Base-by-base conservation (phyloP, 176 grass and related monocot species). In the Chrysopogon serrulatus region DNA sequence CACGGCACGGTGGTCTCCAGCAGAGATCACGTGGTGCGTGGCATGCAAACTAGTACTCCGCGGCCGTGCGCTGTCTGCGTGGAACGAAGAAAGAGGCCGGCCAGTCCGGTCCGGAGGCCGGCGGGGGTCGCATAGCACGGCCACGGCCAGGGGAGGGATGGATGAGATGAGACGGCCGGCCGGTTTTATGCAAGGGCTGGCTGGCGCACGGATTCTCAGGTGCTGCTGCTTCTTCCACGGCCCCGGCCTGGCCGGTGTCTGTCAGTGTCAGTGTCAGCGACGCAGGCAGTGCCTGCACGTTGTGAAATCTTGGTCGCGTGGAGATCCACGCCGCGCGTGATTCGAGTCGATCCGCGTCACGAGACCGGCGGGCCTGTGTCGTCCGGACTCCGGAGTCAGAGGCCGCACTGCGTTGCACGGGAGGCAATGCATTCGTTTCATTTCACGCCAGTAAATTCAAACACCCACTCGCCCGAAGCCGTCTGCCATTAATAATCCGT, bases 201-300 rank as follows among this genome's bases (percentile, higher is more conserved):
- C n/a, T n/a, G n/a, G 49, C 63, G 87, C 88, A 90, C 83, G 83
- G 83, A 90, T 70, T 90, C 78, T 82, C 88, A 86, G 88, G 88
- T 70, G 82, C 82, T 54, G 48, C 48, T 21, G 49, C 19, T 31
- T 37, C 44, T n/a, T n/a, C n/a, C n/a, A n/a, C n/a, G n/a, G n/a
- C n/a, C n/a, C n/a, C n/a, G n/a, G n/a, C n/a, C n/a, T n/a, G n/a
- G n/a, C n/a, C n/a, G n/a, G n/a, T n/a, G n/a, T n/a, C n/a, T n/a
- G n/a, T n/a, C n/a, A n/a, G n/a, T n/a, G 36, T 15, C 27, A 62
- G 24, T 11, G 42, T 30, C 71, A 65, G 82, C 21, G 30, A 33
- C 15, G 28, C 62, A 65, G 62, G 62, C n/a, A n/a, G n/a, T n/a
- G n/a, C n/a, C n/a, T 30, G 44, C 44, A 47, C 30, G 62, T 34